Evolutionary conservation across 2,329 filamentous ascomycete species (phyloP), one percentile per base, ranked within the genome.

Genomic region (Fusarium sp.): DNA sequence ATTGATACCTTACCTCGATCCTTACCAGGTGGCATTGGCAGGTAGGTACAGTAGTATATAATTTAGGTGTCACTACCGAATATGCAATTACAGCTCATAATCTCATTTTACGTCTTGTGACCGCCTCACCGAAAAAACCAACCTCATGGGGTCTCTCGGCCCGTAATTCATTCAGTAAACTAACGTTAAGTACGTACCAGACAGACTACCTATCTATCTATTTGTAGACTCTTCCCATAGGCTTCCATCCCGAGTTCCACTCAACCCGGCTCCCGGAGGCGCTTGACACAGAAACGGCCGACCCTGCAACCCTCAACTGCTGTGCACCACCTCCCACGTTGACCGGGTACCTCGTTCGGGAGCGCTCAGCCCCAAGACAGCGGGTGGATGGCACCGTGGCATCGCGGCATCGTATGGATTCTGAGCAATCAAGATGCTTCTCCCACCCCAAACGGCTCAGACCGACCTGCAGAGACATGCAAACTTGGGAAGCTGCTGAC

Each of bases 301-400:
- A 40, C 43, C 48, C 41, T 65, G 56, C 43, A 50, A 47, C 46
- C 53, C 48, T 62, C 51, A 58, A 45, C 40, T 42, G 31, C 53
- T 49, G 25, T 59, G 62, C 50, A 58, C 50, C 26, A 43, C 58
- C 53, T 47, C 26, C 42, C 42, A 13, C 48, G 42, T 64, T 66
- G 63, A 67, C 63, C 63, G 59, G 63, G 63, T 66, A 64, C 63
- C 63, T 66, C 53, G 45, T 67, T 67, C 51, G 63, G 63, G 58
- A 12, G 57, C 40, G 31, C 49, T 50, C 58, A 65, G 54, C 62
- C 58, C 67, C 67, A 66, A 59, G 46, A 58, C 48, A 56, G 55
- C 42, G 50, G 48, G 52, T 62, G 53, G 60, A 65, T 70, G 62
- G 48, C 39, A 70, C 65, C 47, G 53, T 67, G 59, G 52, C 59